A percentile compares a stretch with the other conserved stretches of the same genome.
Evolutionary conservation across 2,329 filamentous ascomycete species (phyloP).

Genomic region (Fusarium sulawesiense): DNA sequence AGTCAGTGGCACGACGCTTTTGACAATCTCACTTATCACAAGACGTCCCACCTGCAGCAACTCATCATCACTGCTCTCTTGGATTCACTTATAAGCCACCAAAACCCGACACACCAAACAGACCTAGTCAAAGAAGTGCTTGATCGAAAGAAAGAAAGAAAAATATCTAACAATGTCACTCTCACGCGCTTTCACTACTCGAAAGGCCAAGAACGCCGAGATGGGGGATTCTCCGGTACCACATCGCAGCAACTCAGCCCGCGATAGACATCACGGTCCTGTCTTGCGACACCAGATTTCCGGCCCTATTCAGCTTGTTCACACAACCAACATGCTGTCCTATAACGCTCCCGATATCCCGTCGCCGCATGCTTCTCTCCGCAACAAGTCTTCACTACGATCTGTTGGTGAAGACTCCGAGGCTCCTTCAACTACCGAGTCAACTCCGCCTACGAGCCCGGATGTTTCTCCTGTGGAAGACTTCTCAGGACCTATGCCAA

Average conservation of each 20-base stretch:
- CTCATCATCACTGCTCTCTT: constrained; percentile 1
- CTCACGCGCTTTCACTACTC: constrained; percentile 77
- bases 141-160: constrained; percentile 5
- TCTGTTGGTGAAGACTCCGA: constrained; percentile 75
- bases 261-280: constrained; percentile 54
- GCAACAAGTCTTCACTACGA: constrained; percentile 63
- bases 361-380: constrained; percentile 62
- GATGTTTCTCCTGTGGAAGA: constrained; percentile 69
- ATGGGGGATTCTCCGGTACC: constrained; percentile 57
- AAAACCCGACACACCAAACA: constrained; percentile 4
- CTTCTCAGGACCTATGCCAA: constrained; percentile 68
- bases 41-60: constrained; percentile 9
- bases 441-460: constrained; percentile 75
- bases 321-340: constrained; percentile 95
- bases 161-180: constrained; percentile 60
- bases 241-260: constrained; percentile 62
- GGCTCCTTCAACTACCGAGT: constrained; percentile 63
- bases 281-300: constrained; percentile 81
- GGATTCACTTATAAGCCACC: constrained; percentile 19
- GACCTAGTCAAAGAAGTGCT: constrained; percentile 6
- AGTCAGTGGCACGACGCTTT: constrained; percentile 39
- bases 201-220: constrained; percentile 67
- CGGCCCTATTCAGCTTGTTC: constrained; percentile 84
- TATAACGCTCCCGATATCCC: constrained; percentile 91
- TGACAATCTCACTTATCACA: constrained; percentile 10